Percentiles rank a stretch among this genome's conserved stretches.
phyloP scores from a whole-genome alignment of 371 early-diverging fungal species.

The Haplosporangium sp. region DNA sequence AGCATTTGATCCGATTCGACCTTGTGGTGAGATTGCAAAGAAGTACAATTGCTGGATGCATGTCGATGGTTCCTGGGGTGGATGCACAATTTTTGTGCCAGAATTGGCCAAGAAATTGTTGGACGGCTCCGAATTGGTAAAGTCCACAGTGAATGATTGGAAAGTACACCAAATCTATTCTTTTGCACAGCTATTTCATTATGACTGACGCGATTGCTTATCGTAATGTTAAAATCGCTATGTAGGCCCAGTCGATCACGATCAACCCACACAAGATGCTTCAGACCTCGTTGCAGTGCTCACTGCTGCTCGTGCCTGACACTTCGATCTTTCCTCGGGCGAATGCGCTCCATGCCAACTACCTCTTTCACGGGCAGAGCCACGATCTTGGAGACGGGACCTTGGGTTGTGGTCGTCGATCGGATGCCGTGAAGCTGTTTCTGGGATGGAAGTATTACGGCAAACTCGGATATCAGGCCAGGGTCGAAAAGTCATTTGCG shows the following conservation, averaged over 20 bases:
- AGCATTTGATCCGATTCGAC: conserved; percentile 81
- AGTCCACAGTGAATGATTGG: no score
- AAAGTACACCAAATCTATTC: neutral
- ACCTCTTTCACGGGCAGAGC: conserved; percentile 79
- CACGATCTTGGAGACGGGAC: conserved; percentile 87
- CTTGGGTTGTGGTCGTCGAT: conserved; percentile 87
- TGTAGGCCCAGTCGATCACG: conserved; percentile 76
- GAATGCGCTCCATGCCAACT: conserved; percentile 75
- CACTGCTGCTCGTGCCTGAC: conserved; percentile 74
- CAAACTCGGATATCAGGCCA: conserved; percentile 36
- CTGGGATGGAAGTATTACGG: conserved; percentile 88
- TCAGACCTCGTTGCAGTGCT: conserved; percentile 88
- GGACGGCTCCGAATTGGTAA: conserved; percentile 65
- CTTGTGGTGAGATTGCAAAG: conserved; percentile 68
- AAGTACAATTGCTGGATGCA: conserved; percentile 85
- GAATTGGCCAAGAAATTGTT: conserved; percentile 58
- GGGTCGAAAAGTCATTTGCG: conserved; percentile 46
- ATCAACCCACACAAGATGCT: conserved; percentile 91
- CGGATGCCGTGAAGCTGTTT: conserved; percentile 88
- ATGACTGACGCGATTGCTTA: no score
- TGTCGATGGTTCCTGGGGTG: conserved; percentile 90
- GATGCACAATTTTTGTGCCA: conserved; percentile 72
- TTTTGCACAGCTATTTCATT: neutral
- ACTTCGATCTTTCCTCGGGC: conserved; percentile 64
- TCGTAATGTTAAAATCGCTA: no score